These are phyloP conservation scores for Obelidium mucronatum DNA, from an alignment of 192 early-diverging fungal species.

Conservation along the genomic window DNA sequence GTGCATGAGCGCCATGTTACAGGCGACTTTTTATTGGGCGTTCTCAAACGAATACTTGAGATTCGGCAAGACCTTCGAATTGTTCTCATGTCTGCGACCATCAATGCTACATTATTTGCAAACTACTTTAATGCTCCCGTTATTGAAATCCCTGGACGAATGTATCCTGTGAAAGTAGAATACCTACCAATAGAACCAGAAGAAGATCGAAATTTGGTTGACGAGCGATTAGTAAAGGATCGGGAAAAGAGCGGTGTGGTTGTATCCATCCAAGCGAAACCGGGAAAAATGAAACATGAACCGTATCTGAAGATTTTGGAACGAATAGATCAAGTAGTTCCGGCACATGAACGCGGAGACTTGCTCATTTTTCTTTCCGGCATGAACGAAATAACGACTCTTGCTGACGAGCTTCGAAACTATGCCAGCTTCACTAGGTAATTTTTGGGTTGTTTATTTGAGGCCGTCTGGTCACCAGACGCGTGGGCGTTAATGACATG, in stretches of 20 bases:
- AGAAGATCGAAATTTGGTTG: conserved; percentile 66
- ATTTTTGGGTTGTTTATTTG: conserved; percentile 41
- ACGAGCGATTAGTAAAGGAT: conserved; percentile 54
- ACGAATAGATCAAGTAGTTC: conserved; percentile 64
- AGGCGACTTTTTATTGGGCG: conserved; percentile 49
- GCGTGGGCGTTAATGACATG: no score
- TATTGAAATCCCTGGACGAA: conserved; percentile 69
- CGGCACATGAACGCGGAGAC: conserved; percentile 66
- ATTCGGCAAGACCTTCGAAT: conserved; percentile 38
- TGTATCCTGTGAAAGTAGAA: conserved; percentile 69
- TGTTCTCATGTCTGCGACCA: conserved; percentile 50
- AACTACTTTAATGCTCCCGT: conserved; percentile 55
- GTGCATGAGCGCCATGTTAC: conserved; percentile 51
- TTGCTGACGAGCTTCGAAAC: conserved; percentile 58
- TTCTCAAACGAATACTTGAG: conserved; percentile 40
- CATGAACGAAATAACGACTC: conserved; percentile 66
- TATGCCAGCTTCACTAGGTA: conserved; percentile 67
- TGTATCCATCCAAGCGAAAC: conserved; percentile 60
- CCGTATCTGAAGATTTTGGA: conserved; percentile 69
- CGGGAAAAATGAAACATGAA: conserved; percentile 53
- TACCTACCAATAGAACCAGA: conserved; percentile 56
- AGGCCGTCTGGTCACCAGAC: no score
- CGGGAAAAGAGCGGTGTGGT: conserved; percentile 47
- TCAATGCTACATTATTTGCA: conserved; percentile 47
- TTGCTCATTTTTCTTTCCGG: conserved; percentile 71